These are phyloP conservation scores for Ceratocystis cubensis DNA, from an alignment of 2,329 filamentous ascomycete species.

Conservation along the genomic window DNA sequence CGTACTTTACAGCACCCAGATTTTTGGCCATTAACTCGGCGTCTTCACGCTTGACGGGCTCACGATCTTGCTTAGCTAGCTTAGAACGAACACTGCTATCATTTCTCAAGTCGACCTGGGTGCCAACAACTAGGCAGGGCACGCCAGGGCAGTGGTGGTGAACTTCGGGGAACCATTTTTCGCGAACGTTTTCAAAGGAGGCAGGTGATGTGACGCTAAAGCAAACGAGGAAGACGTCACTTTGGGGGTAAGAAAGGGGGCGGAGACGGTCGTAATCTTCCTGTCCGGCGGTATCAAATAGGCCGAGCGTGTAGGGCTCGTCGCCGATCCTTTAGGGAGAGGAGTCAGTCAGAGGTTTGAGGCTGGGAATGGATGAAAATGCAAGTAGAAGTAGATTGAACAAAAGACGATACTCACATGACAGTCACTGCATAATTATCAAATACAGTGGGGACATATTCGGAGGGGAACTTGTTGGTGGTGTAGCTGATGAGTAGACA, in stretches of 20 bases:
- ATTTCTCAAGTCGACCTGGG: conserved; percentile 90
- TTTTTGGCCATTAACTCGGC: conserved; percentile 96
- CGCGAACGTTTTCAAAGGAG: conserved; percentile 96
- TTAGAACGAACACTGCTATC: conserved; percentile 81
- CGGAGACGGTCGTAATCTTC: conserved; percentile 98
- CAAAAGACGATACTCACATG: conserved; percentile 57
- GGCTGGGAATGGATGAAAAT: conserved; percentile 11
- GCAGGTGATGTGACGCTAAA: conserved; percentile 96
- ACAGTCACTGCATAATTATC: conserved; percentile 99
- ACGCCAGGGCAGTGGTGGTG: conserved; percentile 98
- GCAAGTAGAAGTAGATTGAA: conserved; percentile 19
- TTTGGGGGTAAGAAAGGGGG: conserved; percentile 94
- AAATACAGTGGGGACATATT: conserved; percentile 99
- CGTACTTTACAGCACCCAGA: conserved; percentile 94
- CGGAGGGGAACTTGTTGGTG: conserved; percentile 98
- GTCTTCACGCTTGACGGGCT: conserved; percentile 79
- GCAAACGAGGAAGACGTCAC: conserved; percentile 96
- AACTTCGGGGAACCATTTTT: conserved; percentile 98
- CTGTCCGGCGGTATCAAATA: conserved; percentile 97
- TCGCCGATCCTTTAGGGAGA: conserved; percentile 77
- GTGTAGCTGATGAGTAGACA: conserved; percentile 98
- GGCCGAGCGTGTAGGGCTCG: conserved; percentile 90
- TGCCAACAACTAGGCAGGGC: conserved; percentile 93
- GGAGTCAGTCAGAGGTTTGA: background rate
- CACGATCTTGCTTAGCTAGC: conserved; percentile 90